A percentile compares a stretch with the other conserved stretches of the same genome.
These are phyloP conservation scores for Simmondsia chinensis DNA, from an alignment of 148 eudicot genomes.

Conservation along the genomic window DNA sequence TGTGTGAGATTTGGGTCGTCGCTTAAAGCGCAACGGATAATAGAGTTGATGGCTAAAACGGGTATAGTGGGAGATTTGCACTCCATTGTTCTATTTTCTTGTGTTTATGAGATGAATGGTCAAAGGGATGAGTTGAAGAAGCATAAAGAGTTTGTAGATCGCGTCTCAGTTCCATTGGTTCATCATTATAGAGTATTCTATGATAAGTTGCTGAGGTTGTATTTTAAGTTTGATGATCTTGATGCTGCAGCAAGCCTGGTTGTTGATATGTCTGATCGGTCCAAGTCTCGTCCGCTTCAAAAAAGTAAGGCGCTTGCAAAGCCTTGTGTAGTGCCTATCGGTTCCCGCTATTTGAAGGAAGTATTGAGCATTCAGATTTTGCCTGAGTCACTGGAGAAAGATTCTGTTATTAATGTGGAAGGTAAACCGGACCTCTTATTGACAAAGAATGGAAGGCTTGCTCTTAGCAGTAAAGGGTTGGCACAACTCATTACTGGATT, in stretches of 20 bases:
- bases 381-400: conserved; percentile 45
- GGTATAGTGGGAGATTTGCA: conserved; percentile 64
- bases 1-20: conserved; percentile 49
- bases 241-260: conserved; percentile 58
- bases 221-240: conserved; percentile 62
- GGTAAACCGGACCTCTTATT: conserved; percentile 32
- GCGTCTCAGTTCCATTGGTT: conserved; percentile 34
- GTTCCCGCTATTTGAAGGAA: conserved; percentile 47
- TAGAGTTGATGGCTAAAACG: conserved; percentile 61
- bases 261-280: conserved; percentile 33
- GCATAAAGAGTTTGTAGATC: conserved; percentile 45
- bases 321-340: conserved; percentile 45
- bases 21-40: conserved; percentile 55
- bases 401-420: conserved; percentile 38
- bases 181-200: conserved; percentile 54
- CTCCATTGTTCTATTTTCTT: conserved; percentile 42
- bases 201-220: conserved; percentile 55
- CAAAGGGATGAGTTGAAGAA: conserved; percentile 74
- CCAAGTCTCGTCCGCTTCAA: conserved; percentile 17
- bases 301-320: conserved; percentile 20
- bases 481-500: conserved; percentile 44
- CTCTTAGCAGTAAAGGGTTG: conserved; percentile 52
- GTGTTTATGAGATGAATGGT: conserved; percentile 62
- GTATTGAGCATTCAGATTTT: conserved; percentile 49
- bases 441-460: conserved; percentile 37